Percentiles rank a stretch among this genome's conserved stretches.
Conservation (phyloP, 768 basidiomycete genomes). For the Suillus bovinus region DNA sequence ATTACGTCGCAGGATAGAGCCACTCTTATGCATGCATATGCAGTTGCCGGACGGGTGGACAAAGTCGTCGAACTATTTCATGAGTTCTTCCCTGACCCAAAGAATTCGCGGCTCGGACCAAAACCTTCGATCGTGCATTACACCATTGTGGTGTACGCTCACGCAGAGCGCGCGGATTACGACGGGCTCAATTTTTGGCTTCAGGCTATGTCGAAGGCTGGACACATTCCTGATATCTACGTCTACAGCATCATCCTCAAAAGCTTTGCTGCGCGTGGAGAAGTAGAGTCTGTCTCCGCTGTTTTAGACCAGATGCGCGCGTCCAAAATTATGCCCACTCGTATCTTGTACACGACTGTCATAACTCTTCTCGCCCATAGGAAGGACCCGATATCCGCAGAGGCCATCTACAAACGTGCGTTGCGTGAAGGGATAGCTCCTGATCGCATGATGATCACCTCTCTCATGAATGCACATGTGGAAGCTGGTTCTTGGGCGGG, state of each 20-base stretch:
- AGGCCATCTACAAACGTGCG: conserved; percentile 65
- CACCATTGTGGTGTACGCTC: conserved; percentile 55
- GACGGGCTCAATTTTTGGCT: conserved; percentile 57
- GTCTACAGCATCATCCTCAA: conserved; percentile 64
- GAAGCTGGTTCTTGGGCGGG: conserved; percentile 78
- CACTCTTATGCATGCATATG: conserved; percentile 58
- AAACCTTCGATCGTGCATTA: conserved; percentile 53
- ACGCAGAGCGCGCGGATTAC: conserved; percentile 47
- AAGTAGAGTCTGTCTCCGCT: conserved; percentile 49
- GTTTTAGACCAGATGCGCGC: conserved; percentile 64
- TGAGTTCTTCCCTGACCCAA: conserved; percentile 47
- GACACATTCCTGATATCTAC: conserved; percentile 52
- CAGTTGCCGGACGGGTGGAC: conserved; percentile 42
- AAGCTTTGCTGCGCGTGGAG: conserved; percentile 53
- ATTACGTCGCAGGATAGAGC: conserved; percentile 33
- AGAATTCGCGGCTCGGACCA: conserved; percentile 30
- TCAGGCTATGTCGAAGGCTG: conserved; percentile 46
- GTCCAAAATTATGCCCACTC: conserved; percentile 46
- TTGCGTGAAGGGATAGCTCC: conserved; percentile 61
- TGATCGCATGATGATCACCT: conserved; percentile 62
- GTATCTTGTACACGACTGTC: conserved; percentile 62
- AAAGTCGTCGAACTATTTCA: conserved; percentile 53
- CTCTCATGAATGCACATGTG: conserved; percentile 83
- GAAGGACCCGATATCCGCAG: conserved; percentile 63
- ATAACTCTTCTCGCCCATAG: conserved; percentile 65